Base-by-base conservation (phyloP, 2,329 filamentous ascomycete species). In the Cercospora citrullina region DNA sequence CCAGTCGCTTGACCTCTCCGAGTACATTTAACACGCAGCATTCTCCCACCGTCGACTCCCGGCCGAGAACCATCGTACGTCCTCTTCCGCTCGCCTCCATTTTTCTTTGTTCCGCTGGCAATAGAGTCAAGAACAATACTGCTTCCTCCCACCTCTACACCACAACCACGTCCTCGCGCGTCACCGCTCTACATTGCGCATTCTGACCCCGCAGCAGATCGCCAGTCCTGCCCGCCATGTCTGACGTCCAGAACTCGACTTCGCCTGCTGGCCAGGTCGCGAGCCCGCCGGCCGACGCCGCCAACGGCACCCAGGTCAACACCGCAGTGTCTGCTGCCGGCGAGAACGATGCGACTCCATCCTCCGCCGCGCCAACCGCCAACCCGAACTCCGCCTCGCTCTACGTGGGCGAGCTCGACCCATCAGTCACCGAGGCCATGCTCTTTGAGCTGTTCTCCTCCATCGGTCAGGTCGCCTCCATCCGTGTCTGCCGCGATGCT, bases 361-460 rank as follows among this genome's bases (percentile, higher is more conserved):
- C 84, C 83, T 90, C 93, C 72, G 85, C 87, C 71, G 84, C 84
- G 69, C 89, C 92, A 76, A 75, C 71, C 64, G 77, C 87, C 80
- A 91, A 94, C 79, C 92, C 93, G 81, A 94, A 96, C 82, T 98
- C 95, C 63, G 95, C 95, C 73, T 99, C 95, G 68, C 93, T 99
- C 81, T 99, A 99, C 82, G 95, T 99, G 75, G 95, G 95, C 82
- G 95, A 99, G 87, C 93, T 99, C 77, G 95, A 99, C 82, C 89
- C 92, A 76, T 95, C 93, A 71, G 95, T 99, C 81, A 99, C 95
- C 73, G 95, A 99, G 88, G 95, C 95, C 76, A 99, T 99, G 95
- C 93, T 99, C 79, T 99, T 98, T 84, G 95, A 99, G 89, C 92
- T 99, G 72, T 99, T 99, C 88, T 98, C 95, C 69, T 95, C 96